Evolutionary conservation across 257 asterid species (phyloP), one percentile per base, ranked within the genome.

Genomic region (Verbascum thapsus): DNA sequence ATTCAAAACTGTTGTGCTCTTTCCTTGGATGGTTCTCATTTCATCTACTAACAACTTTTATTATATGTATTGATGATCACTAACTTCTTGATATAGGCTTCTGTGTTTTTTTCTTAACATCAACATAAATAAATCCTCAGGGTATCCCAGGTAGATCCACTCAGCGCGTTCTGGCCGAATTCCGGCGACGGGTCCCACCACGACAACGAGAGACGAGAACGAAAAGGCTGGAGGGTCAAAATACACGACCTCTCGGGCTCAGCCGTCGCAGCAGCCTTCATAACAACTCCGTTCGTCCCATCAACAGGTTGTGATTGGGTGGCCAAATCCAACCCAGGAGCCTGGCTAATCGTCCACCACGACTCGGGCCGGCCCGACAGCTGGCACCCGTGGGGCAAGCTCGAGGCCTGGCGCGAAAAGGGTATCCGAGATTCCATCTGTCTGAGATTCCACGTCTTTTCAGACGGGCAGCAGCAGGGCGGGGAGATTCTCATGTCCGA

Each of bases 321-420:
- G 55, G 91, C 96, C 1, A 83, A 83, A 68, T 89, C 98, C 81
- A 92, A 92, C 85, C 96, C 98, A n/a, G 97, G 98, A 74, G 96
- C 97, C 71, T 92, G 97, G 97, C 43, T 88, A 75, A 92, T 88
- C 1, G 97, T 87, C 70, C 85, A 85, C 1, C 98, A 96, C 2
- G 96, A 92, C 58, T 67, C 88, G 12, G 75, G 82, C 81, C 71
- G 85, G 68, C 79, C 88, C 0, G 95, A 85, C 59, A 81, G 96
- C 80, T 88, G 95, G 98, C 97, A 83, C 72, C 98, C 97, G 11
- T 92, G 98, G 98, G 98, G 98, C 64, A 92, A 89, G 80, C 97
- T 92, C 8, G 97, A 92, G 71, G 98, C 95, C 8, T 92, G 98
- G 98, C 95, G 97, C 1, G 97, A 92, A 65, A 85, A 88, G 41